Evolutionary conservation across 331 rosid species (phyloP).

Genomic region (Malus hybrid): DNA sequence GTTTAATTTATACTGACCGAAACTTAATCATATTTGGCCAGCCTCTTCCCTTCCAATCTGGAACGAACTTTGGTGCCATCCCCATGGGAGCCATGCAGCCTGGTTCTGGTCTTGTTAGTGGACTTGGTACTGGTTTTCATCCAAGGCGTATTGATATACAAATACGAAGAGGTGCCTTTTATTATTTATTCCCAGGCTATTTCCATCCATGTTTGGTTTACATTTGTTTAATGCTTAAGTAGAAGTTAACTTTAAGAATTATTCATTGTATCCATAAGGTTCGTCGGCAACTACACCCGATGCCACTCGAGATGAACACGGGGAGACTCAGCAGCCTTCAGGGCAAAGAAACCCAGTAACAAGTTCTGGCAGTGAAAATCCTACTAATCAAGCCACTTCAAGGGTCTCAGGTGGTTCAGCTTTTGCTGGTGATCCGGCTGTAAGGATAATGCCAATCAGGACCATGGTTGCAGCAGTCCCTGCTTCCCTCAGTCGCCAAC

Average conservation of each 20-base stretch:
- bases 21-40: slow-evolving; percentile 36
- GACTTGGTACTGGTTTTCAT: slow-evolving; percentile 53
- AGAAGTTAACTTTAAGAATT: slow-evolving; percentile 1
- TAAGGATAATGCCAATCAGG: slow-evolving; percentile 76
- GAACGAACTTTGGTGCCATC: slow-evolving; percentile 57
- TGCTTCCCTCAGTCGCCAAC: slow-evolving; percentile 47
- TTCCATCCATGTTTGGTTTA: not conserved
- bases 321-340: slow-evolving; percentile 42
- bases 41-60: slow-evolving; percentile 94
- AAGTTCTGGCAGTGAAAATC: slow-evolving; percentile 38
- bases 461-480: slow-evolving; percentile 84
- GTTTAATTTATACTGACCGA: slow-evolving; percentile 33
- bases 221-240: not conserved
- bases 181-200: not conserved
- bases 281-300: slow-evolving; percentile 45
- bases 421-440: slow-evolving; percentile 55
- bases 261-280: slow-evolving; percentile 42
- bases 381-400: slow-evolving; percentile 44
- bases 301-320: slow-evolving; percentile 50
- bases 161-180: slow-evolving; percentile 71
- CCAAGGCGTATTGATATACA: slow-evolving; percentile 98
- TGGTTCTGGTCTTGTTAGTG: slow-evolving; percentile 60
- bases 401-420: slow-evolving; percentile 47
- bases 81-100: slow-evolving; percentile 74
- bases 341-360: slow-evolving; percentile 48